Percentiles rank a stretch among this genome's conserved stretches.
phyloP scores from a whole-genome alignment of 1,139 yeast species.

The Kodamaea plutei region DNA sequence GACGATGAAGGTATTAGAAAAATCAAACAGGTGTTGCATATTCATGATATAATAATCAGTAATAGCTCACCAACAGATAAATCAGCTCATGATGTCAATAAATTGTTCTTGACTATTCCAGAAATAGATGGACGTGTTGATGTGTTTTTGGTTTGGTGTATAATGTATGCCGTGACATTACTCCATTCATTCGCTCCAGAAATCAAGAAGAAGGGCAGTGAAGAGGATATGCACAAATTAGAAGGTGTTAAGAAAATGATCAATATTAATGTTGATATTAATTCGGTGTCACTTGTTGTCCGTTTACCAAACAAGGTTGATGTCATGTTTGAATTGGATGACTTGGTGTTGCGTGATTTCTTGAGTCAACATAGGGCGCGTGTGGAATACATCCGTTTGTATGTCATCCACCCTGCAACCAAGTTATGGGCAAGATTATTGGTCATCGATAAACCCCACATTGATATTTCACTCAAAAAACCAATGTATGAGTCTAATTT shows the following conservation, averaged over 20 bases:
- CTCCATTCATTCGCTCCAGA: constrained; percentile 36
- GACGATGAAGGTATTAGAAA: constrained; percentile 12
- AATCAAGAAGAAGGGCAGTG: constrained; percentile 26
- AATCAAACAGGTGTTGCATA: constrained; percentile 32
- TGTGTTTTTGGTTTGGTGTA: constrained; percentile 43
- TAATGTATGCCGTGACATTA: constrained; percentile 36
- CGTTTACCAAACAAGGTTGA: constrained; percentile 50
- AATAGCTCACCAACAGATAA: constrained; percentile 17
- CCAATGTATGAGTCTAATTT: constrained; percentile 8
- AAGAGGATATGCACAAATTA: constrained; percentile 23
- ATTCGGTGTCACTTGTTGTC: constrained; percentile 42
- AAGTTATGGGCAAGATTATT: constrained; percentile 42
- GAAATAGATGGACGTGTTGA: constrained; percentile 40
- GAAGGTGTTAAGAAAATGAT: constrained; percentile 19
- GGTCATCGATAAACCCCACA: constrained; percentile 36
- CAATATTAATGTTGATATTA: constrained; percentile 34
- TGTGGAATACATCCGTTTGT: constrained; percentile 41
- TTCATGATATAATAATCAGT: constrained; percentile 24
- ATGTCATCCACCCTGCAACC: constrained; percentile 53
- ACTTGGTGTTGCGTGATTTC: constrained; percentile 27
- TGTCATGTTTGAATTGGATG: constrained; percentile 48
- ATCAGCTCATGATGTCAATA: constrained; percentile 12
- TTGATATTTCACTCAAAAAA: constrained; percentile 18
- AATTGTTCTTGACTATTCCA: constrained; percentile 28
- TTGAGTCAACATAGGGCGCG: constrained; percentile 20